Evolutionary conservation across 202 grass and related monocot species (phyloP).

Genomic region (Panicum hallii): DNA sequence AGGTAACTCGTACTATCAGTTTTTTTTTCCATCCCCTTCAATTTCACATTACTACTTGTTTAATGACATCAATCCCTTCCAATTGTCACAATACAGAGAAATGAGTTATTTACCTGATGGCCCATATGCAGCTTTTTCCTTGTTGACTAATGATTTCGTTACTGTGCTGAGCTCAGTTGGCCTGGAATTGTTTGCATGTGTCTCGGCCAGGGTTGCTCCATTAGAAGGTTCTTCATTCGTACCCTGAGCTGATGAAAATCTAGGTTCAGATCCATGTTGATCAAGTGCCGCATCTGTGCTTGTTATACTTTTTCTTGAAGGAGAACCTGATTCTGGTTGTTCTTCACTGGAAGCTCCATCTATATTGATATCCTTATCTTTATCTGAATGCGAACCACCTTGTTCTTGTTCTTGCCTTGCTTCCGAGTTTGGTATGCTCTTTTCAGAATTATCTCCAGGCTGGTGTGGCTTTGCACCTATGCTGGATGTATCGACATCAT

Average conservation of each 20-base stretch:
- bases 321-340: slow-evolving; percentile 36
- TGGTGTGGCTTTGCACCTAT: slow-evolving; percentile 36
- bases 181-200: slow-evolving; percentile 33
- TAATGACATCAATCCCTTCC: background rate
- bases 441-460: slow-evolving; percentile 42
- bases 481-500: slow-evolving; percentile 29
- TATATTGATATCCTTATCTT: slow-evolving; percentile 36
- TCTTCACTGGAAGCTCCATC: slow-evolving; percentile 47
- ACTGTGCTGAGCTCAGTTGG: slow-evolving; percentile 28
- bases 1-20: slow-evolving; percentile 25
- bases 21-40: background rate
- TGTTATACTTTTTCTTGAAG: slow-evolving; percentile 42
- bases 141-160: slow-evolving; percentile 36
- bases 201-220: slow-evolving; percentile 38
- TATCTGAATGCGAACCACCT: slow-evolving; percentile 37
- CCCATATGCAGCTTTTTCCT: slow-evolving; percentile 33
- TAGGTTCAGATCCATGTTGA: slow-evolving; percentile 34
- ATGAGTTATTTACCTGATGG: slow-evolving; percentile 53
- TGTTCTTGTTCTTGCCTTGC: slow-evolving; percentile 32
- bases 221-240: slow-evolving; percentile 35
- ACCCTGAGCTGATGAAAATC: slow-evolving; percentile 22
- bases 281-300: slow-evolving; percentile 9
- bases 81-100: slow-evolving; percentile 28
- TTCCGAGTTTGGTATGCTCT: slow-evolving; percentile 35
- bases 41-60: slow-evolving; percentile 20